Evolutionary conservation across 164 flowering plant genomes (phyloP), one percentile per base, ranked within the genome.

Genomic region (Sextonia rubra): DNA sequence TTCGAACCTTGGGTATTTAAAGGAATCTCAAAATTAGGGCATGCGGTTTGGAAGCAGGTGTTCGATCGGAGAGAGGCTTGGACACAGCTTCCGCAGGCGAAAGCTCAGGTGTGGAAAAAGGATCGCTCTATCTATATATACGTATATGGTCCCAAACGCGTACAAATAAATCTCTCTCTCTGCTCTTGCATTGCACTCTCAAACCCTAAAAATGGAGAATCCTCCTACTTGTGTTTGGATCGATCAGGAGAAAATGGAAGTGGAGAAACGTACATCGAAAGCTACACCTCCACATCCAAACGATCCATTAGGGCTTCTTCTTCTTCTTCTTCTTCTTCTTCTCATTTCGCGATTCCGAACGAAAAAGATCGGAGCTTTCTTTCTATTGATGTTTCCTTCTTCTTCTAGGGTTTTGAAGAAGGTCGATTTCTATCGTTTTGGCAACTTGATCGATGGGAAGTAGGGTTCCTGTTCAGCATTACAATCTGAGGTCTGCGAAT

Each of bases 401-500:
- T 44, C 48, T 30, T 65, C 12, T 27, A n/a, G 47, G 69, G 73
- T 67, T 75, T 69, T 23, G 73, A 37, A 30, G 69, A 20, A 4
- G 70, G 11, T 66, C 14, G 17, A 12, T 65, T 32, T 65, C 20
- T 65, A 24, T 77, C 75, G 71, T 23, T 71, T 73, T 18, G 64
- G 75, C 29, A 14, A 25, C 8, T 64, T 25, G 69, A 25, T 17
- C 37, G 47, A 89, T 88, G 92, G 88, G 85, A 65, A 74, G 77
- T 76, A 82, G 92, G 85, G 83, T 86, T 75, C 91, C 88, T 7
- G 83, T 82, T 12, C 88, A 83, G 80, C 89, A 83, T 61, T 88
- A 87, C 78, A 80, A 83, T 64, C 71, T 90, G 79, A 80, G 86
- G 68, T 81, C 96, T 6, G 83, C 82, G 1, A 80, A 81, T 80